These are phyloP conservation scores for Corylus avellana DNA, from an alignment of 306 rosid species.

Conservation along the genomic window DNA sequence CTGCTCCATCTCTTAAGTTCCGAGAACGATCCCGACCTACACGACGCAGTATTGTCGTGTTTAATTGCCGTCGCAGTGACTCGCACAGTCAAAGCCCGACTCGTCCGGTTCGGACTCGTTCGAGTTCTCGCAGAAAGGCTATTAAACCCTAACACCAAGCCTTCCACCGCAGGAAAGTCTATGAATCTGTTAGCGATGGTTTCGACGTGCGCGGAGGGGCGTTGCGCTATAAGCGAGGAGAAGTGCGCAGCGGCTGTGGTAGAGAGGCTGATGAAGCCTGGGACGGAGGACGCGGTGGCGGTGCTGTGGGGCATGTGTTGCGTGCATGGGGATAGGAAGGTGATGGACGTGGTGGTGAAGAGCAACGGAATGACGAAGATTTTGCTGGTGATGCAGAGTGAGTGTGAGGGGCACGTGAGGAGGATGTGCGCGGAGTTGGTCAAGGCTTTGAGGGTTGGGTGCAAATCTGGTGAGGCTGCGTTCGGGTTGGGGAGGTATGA, in stretches of 20 bases:
- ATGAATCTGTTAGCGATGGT: conserved; percentile 34
- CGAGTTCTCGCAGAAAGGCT: conserved; percentile 25
- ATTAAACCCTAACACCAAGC: conserved; percentile 1
- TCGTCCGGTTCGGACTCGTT: conserved; percentile 41
- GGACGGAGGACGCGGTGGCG: conserved; percentile 51
- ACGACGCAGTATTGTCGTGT: conserved; percentile 42
- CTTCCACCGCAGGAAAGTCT: conserved; percentile 26
- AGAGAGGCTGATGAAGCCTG: conserved; percentile 45
- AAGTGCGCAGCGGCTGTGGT: conserved; percentile 34
- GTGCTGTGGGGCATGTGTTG: conserved; percentile 59
- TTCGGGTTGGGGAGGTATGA: conserved; percentile 36
- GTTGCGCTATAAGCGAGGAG: conserved; percentile 40
- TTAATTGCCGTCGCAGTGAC: conserved; percentile 34
- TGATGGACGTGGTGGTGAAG: conserved; percentile 43
- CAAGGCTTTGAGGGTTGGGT: conserved; percentile 38
- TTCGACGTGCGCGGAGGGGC: conserved; percentile 52
- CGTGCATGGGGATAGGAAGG: conserved; percentile 39
- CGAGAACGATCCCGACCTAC: conserved; percentile 10
- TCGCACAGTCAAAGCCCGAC: conserved; percentile 38
- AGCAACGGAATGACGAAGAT: conserved; percentile 47
- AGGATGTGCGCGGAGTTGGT: conserved; percentile 54
- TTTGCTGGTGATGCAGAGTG: conserved; percentile 56
- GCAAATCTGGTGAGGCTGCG: conserved; percentile 17
- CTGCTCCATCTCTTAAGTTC: conserved; percentile 22
- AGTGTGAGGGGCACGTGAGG: conserved; percentile 49